Evolutionary conservation across 345 rosid genomes (phyloP).

Genomic region (Gossypium arboreum): DNA sequence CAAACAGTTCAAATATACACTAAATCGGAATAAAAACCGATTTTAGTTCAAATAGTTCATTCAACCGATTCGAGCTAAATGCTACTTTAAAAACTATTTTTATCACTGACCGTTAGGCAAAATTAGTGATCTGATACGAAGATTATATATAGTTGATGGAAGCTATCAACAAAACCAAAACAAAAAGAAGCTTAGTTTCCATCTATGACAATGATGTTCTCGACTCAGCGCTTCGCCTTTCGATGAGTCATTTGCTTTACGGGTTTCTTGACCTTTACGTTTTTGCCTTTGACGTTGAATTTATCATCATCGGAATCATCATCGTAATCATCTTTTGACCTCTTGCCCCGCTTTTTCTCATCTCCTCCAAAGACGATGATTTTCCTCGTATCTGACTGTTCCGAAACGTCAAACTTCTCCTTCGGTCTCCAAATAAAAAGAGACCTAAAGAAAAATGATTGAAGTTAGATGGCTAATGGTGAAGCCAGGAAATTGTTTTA

Average conservation of each 20-base stretch:
- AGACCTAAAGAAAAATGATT: slow-evolving; percentile 48
- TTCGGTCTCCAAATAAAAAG: slow-evolving; percentile 89
- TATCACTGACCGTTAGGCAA: no score
- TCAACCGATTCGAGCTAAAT: no score
- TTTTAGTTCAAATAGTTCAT: no score
- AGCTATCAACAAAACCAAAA: slow-evolving; percentile 4
- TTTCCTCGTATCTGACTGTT: slow-evolving; percentile 50
- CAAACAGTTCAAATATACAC: no score
- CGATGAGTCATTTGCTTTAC: slow-evolving; percentile 28
- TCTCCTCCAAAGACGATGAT: slow-evolving; percentile 49
- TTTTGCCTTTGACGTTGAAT: slow-evolving; percentile 51
- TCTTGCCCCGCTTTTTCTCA: slow-evolving; percentile 47
- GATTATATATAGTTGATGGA: not conserved
- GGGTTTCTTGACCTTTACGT: slow-evolving; percentile 34
- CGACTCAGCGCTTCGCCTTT: slow-evolving; percentile 33
- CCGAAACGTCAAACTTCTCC: slow-evolving; percentile 42
- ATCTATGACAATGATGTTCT: not conserved
- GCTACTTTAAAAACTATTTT: no score
- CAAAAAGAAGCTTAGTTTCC: not conserved
- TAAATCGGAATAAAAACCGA: no score
- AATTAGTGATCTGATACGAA: no score
- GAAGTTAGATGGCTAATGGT: no score
- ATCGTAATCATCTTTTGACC: slow-evolving; percentile 37
- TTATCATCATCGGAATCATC: slow-evolving; percentile 56
- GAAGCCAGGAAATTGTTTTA: no score